Percentiles rank a stretch among this genome's conserved stretches.
These are phyloP conservation scores for Grigorovia transvaalensis DNA, from an alignment of 805 yeast genomes.

Conservation along the genomic window DNA sequence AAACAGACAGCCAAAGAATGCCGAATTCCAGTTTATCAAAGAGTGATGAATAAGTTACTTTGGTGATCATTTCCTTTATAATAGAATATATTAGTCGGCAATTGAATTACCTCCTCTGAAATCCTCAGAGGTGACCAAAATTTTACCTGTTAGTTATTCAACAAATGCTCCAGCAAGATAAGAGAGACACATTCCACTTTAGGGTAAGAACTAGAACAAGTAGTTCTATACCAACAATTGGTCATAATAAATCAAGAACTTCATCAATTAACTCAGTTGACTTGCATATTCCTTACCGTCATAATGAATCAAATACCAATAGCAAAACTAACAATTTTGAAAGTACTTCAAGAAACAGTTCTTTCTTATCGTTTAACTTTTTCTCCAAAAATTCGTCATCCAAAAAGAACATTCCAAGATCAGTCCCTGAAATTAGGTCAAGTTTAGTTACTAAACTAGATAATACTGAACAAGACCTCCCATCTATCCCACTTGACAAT, in stretches of 20 bases:
- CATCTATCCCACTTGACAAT: no score
- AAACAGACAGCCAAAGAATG: no score
- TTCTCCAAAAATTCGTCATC: neutral
- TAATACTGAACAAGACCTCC: neutral
- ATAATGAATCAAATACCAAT: neutral
- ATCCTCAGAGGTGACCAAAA: neutral
- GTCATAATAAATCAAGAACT: neutral
- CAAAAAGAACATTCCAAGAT: neutral
- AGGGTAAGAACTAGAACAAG: neutral
- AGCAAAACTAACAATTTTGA: neutral
- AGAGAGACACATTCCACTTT: neutral
- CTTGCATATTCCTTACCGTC: neutral
- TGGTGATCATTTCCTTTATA: no score
- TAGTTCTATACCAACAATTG: neutral
- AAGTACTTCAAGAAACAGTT: neutral
- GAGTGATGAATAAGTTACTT: no score
- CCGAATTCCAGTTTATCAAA: no score
- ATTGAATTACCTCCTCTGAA: no score
- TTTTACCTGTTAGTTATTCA: neutral
- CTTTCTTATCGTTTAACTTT: neutral
- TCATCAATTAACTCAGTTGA: neutral
- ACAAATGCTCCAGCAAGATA: neutral
- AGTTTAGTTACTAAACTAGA: neutral
- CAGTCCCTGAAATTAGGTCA: neutral
- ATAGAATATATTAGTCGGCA: neutral